phyloP scores from a whole-genome alignment of 495 filamentous ascomycete species.

The Chaetomium tenue region DNA sequence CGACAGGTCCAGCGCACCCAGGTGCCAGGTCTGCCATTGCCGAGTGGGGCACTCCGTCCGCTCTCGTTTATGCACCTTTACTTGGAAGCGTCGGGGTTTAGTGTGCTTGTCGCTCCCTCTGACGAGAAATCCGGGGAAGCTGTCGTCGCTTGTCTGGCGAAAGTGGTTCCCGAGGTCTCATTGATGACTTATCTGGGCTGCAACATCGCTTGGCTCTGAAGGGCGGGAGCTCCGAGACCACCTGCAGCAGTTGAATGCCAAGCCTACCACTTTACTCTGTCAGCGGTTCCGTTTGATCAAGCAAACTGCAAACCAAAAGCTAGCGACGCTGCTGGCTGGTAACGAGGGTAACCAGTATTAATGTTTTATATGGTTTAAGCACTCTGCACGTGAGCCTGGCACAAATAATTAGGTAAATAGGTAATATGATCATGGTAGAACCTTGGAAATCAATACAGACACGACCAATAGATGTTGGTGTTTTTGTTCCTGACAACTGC shows the following conservation, averaged over 20 bases:
- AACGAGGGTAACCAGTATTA: neutral
- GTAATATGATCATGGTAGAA: neutral
- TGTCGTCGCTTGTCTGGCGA: neutral
- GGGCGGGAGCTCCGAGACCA: neutral
- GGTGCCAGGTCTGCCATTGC: constrained; percentile 1
- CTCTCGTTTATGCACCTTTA: constrained; percentile 9
- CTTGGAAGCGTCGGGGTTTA: neutral
- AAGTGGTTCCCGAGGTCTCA: too few relatives aligned
- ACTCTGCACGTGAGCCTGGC: neutral
- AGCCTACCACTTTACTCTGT: neutral
- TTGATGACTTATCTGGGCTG: neutral
- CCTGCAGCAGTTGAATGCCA: neutral
- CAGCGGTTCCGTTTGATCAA: neutral
- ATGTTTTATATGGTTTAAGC: too few relatives aligned
- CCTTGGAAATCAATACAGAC: neutral
- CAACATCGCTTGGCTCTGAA: neutral
- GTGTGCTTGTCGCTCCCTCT: neutral
- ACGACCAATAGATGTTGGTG: neutral
- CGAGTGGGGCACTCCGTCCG: constrained; percentile 1
- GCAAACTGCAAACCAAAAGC: too few relatives aligned
- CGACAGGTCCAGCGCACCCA: neutral
- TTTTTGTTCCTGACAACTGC: too few relatives aligned
- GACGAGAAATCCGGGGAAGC: constrained; percentile 2
- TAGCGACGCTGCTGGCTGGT: neutral
- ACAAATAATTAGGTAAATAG: neutral